Conservation (phyloP, 331 rosid species). For the Cydonia oblonga region DNA sequence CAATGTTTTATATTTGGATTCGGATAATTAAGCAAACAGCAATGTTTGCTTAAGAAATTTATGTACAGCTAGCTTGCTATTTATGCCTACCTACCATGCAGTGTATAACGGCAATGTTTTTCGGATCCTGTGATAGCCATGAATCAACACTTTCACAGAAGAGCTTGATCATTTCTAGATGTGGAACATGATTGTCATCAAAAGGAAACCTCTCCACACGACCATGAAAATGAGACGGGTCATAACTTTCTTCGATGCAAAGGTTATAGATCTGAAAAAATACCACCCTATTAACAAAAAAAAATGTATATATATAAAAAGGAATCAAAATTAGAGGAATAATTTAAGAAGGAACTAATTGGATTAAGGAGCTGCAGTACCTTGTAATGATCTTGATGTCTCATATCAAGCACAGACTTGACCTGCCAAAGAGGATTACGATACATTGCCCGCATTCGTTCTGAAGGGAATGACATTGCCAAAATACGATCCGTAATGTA, state of each 20-base stretch:
- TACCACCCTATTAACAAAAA: background rate
- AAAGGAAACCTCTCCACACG: constrained; percentile 80
- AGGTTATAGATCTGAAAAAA: constrained; percentile 73
- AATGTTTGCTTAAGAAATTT: background rate
- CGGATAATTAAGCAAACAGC: background rate
- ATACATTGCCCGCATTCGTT: constrained; percentile 81
- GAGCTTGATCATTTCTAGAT: constrained; percentile 58
- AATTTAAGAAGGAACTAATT: background rate
- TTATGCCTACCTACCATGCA: constrained; percentile 60
- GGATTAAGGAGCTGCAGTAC: constrained; percentile 9
- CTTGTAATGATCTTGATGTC: constrained; percentile 76
- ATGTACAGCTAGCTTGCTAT: background rate
- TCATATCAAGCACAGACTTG: constrained; percentile 80
- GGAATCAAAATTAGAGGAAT: background rate
- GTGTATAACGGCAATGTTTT: constrained; percentile 71
- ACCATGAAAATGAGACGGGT: constrained; percentile 66
- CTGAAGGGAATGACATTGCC: constrained; percentile 95
- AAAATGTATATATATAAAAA: background rate
- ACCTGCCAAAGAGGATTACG: constrained; percentile 99
- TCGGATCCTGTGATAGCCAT: constrained; percentile 61
- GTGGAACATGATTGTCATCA: constrained; percentile 87
- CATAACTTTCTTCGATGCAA: constrained; percentile 80
- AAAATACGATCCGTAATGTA: constrained; percentile 69
- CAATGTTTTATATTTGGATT: background rate
- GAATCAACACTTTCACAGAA: constrained; percentile 72